These are phyloP conservation scores for Wallacemonas sp. DNA, from an alignment of 208 protist genomes.

Conservation along the genomic window DNA sequence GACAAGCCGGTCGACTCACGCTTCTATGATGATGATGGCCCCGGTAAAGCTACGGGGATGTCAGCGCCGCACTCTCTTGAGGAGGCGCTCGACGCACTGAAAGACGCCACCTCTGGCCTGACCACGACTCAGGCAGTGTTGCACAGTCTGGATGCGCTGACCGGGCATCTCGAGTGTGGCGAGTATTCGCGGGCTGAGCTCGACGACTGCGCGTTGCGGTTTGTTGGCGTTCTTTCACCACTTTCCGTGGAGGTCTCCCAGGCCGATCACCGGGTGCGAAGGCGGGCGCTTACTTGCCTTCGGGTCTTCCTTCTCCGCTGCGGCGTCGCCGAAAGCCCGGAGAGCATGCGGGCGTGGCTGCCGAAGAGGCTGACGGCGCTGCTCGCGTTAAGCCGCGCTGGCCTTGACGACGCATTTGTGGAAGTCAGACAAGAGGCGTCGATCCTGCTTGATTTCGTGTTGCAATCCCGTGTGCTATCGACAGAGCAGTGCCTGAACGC, in stretches of 20 bases:
- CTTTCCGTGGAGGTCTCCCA: slow-evolving; percentile 20
- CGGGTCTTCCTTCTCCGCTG: slow-evolving; percentile 22
- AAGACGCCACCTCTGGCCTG: no score
- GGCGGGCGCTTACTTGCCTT: slow-evolving; percentile 32
- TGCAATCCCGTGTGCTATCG: slow-evolving; percentile 20
- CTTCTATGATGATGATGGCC: no score
- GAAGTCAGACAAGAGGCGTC: slow-evolving; percentile 68
- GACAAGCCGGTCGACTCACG: no score
- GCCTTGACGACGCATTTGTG: slow-evolving; percentile 79
- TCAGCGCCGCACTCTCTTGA: no score
- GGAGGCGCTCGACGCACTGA: no score
- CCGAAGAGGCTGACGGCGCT: slow-evolving; percentile 39
- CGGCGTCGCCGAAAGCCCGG: background rate
- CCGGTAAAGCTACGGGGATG: no score
- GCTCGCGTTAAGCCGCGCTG: slow-evolving; percentile 37
- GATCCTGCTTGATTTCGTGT: slow-evolving; percentile 27
- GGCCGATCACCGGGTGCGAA: slow-evolving; percentile 44
- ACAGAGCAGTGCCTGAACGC: slow-evolving; percentile 45
- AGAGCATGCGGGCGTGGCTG: slow-evolving; percentile 8
- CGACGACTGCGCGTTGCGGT: no score
- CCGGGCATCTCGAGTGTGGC: no score
- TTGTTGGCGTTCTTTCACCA: background rate
- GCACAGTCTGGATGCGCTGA: no score
- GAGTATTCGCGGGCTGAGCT: no score
- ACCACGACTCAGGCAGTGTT: no score